phyloP scores from a whole-genome alignment of 495 filamentous ascomycete genomes.

The Cetradonia linearis region DNA sequence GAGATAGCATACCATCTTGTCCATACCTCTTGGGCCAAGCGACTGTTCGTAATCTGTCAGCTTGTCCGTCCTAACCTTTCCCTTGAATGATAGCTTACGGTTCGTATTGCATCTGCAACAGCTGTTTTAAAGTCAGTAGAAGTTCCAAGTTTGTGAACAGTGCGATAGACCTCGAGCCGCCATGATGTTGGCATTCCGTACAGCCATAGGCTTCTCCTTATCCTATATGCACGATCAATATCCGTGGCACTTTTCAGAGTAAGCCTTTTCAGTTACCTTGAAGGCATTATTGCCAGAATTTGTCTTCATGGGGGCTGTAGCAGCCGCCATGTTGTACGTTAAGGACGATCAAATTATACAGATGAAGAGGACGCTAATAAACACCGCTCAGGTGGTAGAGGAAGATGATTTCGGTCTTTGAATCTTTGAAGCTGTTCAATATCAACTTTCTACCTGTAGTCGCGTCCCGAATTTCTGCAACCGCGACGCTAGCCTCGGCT shows the following conservation, averaged over 20 bases:
- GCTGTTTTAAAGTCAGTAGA: slow-evolving; percentile 32
- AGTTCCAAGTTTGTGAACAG: background rate
- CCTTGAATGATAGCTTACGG: slow-evolving; percentile 23
- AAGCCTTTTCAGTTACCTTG: slow-evolving; percentile 46
- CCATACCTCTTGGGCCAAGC: slow-evolving; percentile 72
- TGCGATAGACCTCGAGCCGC: slow-evolving; percentile 54
- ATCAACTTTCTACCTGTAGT: slow-evolving; percentile 13
- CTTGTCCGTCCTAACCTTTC: background rate
- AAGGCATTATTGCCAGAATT: slow-evolving; percentile 63
- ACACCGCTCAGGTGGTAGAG: background rate
- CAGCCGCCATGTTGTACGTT: slow-evolving; percentile 54
- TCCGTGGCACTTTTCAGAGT: slow-evolving; percentile 16
- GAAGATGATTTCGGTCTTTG: background rate
- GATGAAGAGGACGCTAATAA: slow-evolving; percentile 5
- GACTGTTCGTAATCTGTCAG: slow-evolving; percentile 28
- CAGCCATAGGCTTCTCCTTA: slow-evolving; percentile 97
- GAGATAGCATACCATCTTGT: slow-evolving; percentile 66
- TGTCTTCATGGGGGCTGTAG: slow-evolving; percentile 29
- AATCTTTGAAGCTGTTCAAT: slow-evolving; percentile 1
- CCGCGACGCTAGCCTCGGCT: slow-evolving; percentile 20
- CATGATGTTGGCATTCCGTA: slow-evolving; percentile 89
- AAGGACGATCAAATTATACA: slow-evolving; percentile 13
- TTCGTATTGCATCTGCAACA: slow-evolving; percentile 93
- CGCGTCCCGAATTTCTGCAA: slow-evolving; percentile 38
- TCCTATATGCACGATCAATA: slow-evolving; percentile 54